Evolutionary conservation across 2,329 filamentous ascomycete species (phyloP).

Genomic region (Colletotrichum orbiculare): DNA sequence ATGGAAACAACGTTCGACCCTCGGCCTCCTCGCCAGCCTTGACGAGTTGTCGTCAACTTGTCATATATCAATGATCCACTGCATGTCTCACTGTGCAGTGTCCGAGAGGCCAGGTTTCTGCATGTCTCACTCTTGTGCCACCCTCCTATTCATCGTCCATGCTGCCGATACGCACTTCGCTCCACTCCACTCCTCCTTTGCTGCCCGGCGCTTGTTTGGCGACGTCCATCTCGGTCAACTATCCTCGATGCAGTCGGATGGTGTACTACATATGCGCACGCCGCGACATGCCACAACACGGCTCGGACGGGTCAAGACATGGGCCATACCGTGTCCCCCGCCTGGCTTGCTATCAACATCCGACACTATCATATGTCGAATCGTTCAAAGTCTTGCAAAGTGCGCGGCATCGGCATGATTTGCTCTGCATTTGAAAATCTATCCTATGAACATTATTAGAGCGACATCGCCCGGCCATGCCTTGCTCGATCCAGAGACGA

Average conservation of each 20-base stretch:
- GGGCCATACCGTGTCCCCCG: neutral
- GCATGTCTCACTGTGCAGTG: constrained; percentile 50
- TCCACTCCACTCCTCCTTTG: constrained; percentile 31
- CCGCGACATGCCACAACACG: too few species aligned
- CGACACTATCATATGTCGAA: constrained; percentile 15
- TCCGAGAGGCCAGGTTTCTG: constrained; percentile 49
- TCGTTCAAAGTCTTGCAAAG: neutral
- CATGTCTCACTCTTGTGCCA: constrained; percentile 45
- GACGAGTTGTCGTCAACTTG: constrained; percentile 28
- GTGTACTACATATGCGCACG: neutral
- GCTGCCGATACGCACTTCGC: constrained; percentile 36
- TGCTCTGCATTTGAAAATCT: constrained; percentile 10
- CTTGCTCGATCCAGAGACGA: constrained; percentile 25
- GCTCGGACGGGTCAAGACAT: neutral
- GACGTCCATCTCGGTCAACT: constrained; percentile 17
- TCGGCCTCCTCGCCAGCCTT: constrained; percentile 11
- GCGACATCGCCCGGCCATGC: constrained; percentile 9
- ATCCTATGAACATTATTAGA: constrained; percentile 2
- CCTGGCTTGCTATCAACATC: neutral
- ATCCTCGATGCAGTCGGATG: constrained; percentile 13
- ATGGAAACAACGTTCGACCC: neutral
- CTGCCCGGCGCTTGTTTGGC: constrained; percentile 37
- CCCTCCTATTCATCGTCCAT: constrained; percentile 38
- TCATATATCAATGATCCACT: constrained; percentile 43
- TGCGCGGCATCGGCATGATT: constrained; percentile 8